Evolutionary conservation across 768 basidiomycete species (phyloP).

Genomic region (Phlebiopsis flavidoalba): DNA sequence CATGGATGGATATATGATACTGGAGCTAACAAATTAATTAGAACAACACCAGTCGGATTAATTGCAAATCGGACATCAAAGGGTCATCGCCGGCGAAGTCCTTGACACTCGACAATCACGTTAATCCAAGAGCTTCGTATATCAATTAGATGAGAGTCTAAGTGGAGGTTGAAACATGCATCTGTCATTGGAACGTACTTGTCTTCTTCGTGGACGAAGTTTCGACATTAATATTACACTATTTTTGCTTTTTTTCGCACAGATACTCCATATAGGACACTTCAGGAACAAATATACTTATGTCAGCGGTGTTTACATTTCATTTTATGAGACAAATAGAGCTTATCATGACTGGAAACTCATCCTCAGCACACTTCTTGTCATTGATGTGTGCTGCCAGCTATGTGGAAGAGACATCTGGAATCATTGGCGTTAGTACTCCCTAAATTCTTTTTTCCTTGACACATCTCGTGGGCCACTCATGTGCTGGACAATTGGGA

Average conservation of each 20-base stretch:
- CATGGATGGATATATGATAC: no score
- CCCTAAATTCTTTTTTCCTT: no score
- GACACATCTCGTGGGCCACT: no score
- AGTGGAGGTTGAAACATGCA: neutral
- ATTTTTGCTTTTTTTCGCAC: no score
- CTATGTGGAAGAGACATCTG: neutral
- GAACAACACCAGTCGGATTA: neutral
- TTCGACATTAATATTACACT: no score
- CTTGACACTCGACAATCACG: neutral
- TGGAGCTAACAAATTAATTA: no score
- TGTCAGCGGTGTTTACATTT: neutral
- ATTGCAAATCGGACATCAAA: neutral
- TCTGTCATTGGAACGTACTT: neutral
- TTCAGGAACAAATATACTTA: neutral
- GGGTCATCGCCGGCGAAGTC: neutral
- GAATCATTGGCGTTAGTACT: no score
- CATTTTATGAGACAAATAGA: neutral
- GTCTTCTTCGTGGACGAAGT: neutral
- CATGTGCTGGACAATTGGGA: no score
- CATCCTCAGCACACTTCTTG: neutral
- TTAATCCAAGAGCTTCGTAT: neutral
- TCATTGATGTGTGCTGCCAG: neutral
- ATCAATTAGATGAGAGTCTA: neutral
- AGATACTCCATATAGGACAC: neutral
- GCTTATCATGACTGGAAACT: neutral